Evolutionary conservation across 1,284 basidiomycete genomes (phyloP), one percentile per base, ranked within the genome.

Genomic region (Trichosporon sp.): DNA sequence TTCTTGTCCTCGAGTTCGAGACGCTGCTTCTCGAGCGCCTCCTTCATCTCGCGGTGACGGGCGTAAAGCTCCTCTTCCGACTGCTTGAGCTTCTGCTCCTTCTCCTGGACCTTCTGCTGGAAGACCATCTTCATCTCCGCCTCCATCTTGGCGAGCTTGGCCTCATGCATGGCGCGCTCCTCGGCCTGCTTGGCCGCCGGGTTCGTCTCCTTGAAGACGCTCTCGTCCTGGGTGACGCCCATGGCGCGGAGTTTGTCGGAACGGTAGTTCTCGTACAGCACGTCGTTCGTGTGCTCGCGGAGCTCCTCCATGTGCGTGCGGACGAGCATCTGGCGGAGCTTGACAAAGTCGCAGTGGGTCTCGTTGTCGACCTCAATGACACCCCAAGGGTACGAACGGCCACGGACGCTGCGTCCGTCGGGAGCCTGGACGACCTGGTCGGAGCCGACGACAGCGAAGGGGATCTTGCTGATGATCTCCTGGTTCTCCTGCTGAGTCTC

Each of bases 111-210:
- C 84, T 98, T 98, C 85, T 98, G 95, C 83, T 95, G 93, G 92
- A 98, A 98, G 76, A 98, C 95, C 91, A 94, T 92, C 88, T 95
- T 95, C 94, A 97, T 96, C 87, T 98, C 95, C 69, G 93, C 91
- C 86, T 98, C 95, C 95, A 98, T 98, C 90, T 98, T 98, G 70
- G 92, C 89, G 70, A 98, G 88, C 84, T 98, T 98, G 75, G 93
- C 92, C 74, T 96, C 93, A 83, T 96, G 93, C 80, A 95, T 85
- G 66, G 92, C 87, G 70, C 95, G 91, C 83, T 98, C 95, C 81
- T 98, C 95, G 76, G 95, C 93, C 86, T 94, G 89, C 83, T 95
- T 92, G 72, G 91, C 91, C 68, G 94, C 94, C 73, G 95, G 95
- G 84, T 98, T 98, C 87, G 96, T 89, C 86, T 97, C 95, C 86